These are phyloP conservation scores for Penicillium sclerotigenum DNA, from an alignment of 2,329 filamentous ascomycete species.

Conservation along the genomic window DNA sequence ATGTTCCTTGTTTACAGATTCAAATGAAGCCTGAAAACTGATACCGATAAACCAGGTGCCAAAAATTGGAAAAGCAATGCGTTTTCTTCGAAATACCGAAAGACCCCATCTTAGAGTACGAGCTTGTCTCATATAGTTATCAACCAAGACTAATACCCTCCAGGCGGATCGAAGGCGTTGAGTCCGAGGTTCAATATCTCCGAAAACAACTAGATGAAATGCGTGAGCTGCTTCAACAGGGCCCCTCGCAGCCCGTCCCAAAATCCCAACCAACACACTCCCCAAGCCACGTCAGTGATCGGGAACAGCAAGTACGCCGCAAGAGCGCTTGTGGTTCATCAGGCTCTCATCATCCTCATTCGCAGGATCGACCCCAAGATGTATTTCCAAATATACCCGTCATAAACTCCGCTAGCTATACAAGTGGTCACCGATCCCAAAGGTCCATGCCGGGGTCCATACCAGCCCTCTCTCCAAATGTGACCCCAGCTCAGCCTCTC, in stretches of 20 bases:
- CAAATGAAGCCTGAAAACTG: not conserved
- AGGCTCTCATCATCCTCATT: constrained; percentile 1
- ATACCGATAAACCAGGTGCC: constrained; percentile 23
- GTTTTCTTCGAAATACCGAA: constrained; percentile 37
- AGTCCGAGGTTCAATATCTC: constrained; percentile 32
- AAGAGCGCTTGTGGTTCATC: constrained; percentile 9
- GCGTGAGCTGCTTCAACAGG: constrained; percentile 17
- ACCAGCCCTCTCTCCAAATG: constrained; percentile 10
- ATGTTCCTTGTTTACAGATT: not conserved
- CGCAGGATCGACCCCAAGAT: not conserved
- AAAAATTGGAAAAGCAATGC: constrained; percentile 35
- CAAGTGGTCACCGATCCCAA: not conserved
- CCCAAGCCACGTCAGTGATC: constrained; percentile 1
- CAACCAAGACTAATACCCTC: not conserved
- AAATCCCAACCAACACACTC: constrained; percentile 2
- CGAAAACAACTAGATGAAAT: constrained; percentile 30
- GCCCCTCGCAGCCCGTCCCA: not conserved
- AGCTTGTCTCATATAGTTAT: not conserved
- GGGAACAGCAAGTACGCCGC: not conserved
- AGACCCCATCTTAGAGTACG: constrained; percentile 30
- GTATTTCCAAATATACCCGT: not conserved
- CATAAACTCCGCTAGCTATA: not conserved
- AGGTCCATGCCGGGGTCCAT: constrained; percentile 4
- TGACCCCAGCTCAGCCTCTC: constrained; percentile 3
- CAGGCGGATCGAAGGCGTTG: constrained; percentile 35